Percentiles rank a stretch among this genome's conserved stretches.
Evolutionary conservation across 768 basidiomycete species (phyloP).

Genomic region (Podaxis mareebaensis): DNA sequence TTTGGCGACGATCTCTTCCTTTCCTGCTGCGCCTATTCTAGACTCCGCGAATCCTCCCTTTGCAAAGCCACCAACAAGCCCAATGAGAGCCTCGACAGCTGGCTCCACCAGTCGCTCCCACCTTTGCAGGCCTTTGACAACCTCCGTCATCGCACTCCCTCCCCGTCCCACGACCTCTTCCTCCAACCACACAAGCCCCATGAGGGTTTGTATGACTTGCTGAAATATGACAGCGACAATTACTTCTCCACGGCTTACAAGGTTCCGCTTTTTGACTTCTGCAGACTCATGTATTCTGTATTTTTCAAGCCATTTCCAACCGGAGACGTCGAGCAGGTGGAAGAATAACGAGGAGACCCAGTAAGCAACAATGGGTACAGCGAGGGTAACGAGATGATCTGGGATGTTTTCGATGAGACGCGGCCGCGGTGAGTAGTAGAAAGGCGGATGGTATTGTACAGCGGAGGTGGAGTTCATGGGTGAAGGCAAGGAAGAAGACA

Average conservation of each 20-base stretch:
- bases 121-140: slow-evolving; percentile 2
- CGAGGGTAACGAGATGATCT: slow-evolving; percentile 71
- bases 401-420: slow-evolving; percentile 56
- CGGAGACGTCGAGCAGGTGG: slow-evolving; percentile 76
- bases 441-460: slow-evolving; percentile 33
- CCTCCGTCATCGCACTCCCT: slow-evolving; percentile 12
- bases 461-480: slow-evolving; percentile 14
- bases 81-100: neutral
- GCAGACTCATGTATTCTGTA: slow-evolving; percentile 87
- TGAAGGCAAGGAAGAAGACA: slow-evolving; percentile 14
- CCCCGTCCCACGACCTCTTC: slow-evolving; percentile 29
- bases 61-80: neutral
- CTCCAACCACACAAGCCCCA: slow-evolving; percentile 71
- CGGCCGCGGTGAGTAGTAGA: slow-evolving; percentile 52
- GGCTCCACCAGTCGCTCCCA: slow-evolving; percentile 14
- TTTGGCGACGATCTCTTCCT: slow-evolving; percentile 30
- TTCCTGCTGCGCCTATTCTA: neutral
- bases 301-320: slow-evolving; percentile 75
- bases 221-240: slow-evolving; percentile 82
- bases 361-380: slow-evolving; percentile 78
- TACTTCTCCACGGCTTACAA: slow-evolving; percentile 71
- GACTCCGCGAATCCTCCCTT: neutral
- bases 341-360: slow-evolving; percentile 84
- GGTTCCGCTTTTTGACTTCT: slow-evolving; percentile 76
- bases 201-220: slow-evolving; percentile 77